A percentile compares a stretch with the other conserved stretches of the same genome.
Conservation (phyloP, 345 rosid genomes). For the Salix exigua region DNA sequence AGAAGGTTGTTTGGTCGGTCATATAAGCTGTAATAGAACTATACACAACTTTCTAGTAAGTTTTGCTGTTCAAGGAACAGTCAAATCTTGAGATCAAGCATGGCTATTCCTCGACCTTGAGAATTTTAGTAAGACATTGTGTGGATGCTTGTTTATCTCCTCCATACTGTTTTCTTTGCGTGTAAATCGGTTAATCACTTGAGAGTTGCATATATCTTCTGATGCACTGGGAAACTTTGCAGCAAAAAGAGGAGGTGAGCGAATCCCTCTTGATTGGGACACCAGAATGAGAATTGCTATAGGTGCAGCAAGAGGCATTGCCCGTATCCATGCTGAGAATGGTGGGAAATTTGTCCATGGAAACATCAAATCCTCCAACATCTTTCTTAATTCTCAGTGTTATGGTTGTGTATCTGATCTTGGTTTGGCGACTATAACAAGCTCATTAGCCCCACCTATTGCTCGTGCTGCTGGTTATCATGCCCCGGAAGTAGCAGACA, state of each 20-base stretch:
- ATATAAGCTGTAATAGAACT: neutral
- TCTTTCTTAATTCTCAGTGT: conserved; percentile 61
- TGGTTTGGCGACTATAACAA: conserved; percentile 77
- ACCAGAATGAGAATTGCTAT: conserved; percentile 69
- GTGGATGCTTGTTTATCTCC: neutral
- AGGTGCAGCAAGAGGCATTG: conserved; percentile 89
- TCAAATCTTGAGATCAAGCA: neutral
- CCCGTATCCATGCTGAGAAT: conserved; percentile 63
- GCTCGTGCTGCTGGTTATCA: conserved; percentile 92
- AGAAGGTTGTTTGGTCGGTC: neutral
- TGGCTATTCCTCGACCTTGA: neutral
- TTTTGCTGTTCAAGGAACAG: neutral
- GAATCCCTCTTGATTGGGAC: conserved; percentile 74
- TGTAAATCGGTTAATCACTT: conserved; percentile 1
- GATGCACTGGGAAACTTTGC: conserved; percentile 21
- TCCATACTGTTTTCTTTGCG: neutral
- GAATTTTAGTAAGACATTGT: neutral
- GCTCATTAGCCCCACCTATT: conserved; percentile 63
- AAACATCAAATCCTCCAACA: conserved; percentile 87
- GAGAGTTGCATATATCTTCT: neutral
- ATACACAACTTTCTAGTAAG: neutral
- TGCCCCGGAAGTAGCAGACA: conserved; percentile 91
- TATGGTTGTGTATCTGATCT: conserved; percentile 81
- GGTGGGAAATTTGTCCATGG: conserved; percentile 79
- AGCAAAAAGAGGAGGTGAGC: conserved; percentile 65